A percentile compares a stretch with the other conserved stretches of the same genome.
Evolutionary conservation across 805 yeast species (phyloP).

Genomic region (Jamesozyma gamospora): DNA sequence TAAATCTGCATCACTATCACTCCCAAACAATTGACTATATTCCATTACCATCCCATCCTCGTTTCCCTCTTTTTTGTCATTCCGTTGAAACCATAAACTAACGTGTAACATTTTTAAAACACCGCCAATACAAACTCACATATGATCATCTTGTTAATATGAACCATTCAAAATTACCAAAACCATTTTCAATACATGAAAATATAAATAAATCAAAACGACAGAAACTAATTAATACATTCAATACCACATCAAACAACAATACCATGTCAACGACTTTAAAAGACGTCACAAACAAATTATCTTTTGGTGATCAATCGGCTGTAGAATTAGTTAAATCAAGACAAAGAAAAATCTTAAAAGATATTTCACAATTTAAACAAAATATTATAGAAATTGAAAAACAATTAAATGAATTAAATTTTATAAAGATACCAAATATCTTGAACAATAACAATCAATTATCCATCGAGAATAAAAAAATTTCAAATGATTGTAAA

Average conservation of each 20-base stretch:
- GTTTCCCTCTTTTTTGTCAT: too few relatives aligned
- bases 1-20: too few relatives aligned
- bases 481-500: too few relatives aligned
- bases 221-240: not conserved
- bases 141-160: not conserved
- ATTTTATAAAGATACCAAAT: constrained; percentile 17
- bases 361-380: constrained; percentile 21
- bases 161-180: constrained; percentile 1
- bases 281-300: constrained; percentile 7
- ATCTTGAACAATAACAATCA: constrained; percentile 10
- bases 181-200: not conserved
- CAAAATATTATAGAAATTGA: constrained; percentile 23
- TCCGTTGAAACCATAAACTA: not conserved
- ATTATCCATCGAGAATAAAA: constrained; percentile 4
- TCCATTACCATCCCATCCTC: too few relatives aligned
- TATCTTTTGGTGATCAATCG: constrained; percentile 23
- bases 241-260: too few relatives aligned
- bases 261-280: not conserved
- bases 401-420: constrained; percentile 15
- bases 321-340: constrained; percentile 26
- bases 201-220: constrained; percentile 1
- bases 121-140: not conserved
- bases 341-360: constrained; percentile 24
- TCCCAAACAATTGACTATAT: too few relatives aligned
- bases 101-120: constrained; percentile 1